Percentiles rank a stretch among this genome's conserved stretches.
Evolutionary conservation across 2,329 filamentous ascomycete genomes (phyloP).

Genomic region (Sphaerostilbella broomeana): DNA sequence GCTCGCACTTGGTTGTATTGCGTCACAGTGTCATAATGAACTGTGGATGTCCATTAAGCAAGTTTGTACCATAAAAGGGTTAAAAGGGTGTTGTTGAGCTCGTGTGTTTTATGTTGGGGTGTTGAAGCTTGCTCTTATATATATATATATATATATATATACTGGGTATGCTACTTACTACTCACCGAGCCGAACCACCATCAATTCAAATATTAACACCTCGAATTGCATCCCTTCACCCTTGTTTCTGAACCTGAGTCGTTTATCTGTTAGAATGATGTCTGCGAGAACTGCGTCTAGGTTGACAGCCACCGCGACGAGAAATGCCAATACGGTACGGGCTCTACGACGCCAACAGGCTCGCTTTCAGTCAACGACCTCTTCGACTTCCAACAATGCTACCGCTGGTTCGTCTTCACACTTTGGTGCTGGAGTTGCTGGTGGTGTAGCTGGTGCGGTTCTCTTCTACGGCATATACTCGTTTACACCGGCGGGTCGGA

Average conservation of each 20-base stretch:
- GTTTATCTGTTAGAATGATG: conserved; percentile 8
- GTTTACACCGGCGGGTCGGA: conserved; percentile 37
- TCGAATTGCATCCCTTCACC: too few species aligned
- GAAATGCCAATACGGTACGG: neutral
- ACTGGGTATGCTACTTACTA: too few species aligned
- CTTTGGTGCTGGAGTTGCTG: conserved; percentile 35
- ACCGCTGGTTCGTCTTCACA: conserved; percentile 22
- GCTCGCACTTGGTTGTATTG: conserved; percentile 4
- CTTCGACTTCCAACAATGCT: conserved; percentile 1
- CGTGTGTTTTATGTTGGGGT: too few species aligned
- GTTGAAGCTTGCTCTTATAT: too few species aligned
- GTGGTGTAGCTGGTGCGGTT: conserved; percentile 37
- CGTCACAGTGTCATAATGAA: conserved; percentile 12
- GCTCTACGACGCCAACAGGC: conserved; percentile 5
- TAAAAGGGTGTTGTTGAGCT: too few species aligned
- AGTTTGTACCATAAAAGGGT: too few species aligned
- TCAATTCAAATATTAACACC: too few species aligned
- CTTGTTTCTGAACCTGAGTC: too few species aligned
- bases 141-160: too few species aligned
- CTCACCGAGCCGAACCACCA: too few species aligned
- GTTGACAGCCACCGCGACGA: conserved; percentile 2
- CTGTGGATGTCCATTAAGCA: too few species aligned
- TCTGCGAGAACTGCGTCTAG: conserved; percentile 10
- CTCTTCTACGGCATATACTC: conserved; percentile 39
- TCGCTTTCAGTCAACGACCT: conserved; percentile 9